Evolutionary conservation across 1,139 yeast genomes (phyloP).

Genomic region (Magnusiomyces tetraspermus): DNA sequence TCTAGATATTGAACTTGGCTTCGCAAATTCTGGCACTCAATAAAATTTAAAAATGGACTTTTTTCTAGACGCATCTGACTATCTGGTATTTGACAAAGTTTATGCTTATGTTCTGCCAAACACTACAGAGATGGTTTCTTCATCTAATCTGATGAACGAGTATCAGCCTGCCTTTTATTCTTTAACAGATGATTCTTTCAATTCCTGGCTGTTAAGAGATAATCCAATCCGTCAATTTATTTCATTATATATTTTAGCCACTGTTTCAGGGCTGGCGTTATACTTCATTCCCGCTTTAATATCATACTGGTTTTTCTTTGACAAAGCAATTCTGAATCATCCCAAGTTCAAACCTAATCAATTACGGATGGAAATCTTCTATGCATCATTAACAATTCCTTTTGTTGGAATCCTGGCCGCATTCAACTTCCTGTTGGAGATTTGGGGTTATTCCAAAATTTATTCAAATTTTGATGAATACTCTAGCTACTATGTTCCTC

Average conservation of each 20-base stretch:
- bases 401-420: constrained; percentile 75
- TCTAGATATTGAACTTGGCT: no score
- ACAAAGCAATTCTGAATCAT: constrained; percentile 82
- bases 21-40: no score
- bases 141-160: constrained; percentile 45
- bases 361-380: constrained; percentile 67
- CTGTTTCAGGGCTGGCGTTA: constrained; percentile 74
- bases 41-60: constrained; percentile 58
- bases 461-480: constrained; percentile 56
- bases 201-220: constrained; percentile 63
- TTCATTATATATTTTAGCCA: constrained; percentile 60
- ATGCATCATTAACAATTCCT: constrained; percentile 77
- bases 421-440: constrained; percentile 81
- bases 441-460: constrained; percentile 71
- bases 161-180: no score
- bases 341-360: constrained; percentile 94
- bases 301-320: constrained; percentile 71
- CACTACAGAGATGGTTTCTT: constrained; percentile 39
- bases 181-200: no score
- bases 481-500: constrained; percentile 57
- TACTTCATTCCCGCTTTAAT: constrained; percentile 68
- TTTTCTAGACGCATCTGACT: constrained; percentile 69
- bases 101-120: constrained; percentile 53
- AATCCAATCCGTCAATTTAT: constrained; percentile 62
- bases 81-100: constrained; percentile 56